A percentile compares a stretch with the other conserved stretches of the same genome.
Conservation (phyloP, 1,139 yeast species). For the Hansenula sp. region DNA sequence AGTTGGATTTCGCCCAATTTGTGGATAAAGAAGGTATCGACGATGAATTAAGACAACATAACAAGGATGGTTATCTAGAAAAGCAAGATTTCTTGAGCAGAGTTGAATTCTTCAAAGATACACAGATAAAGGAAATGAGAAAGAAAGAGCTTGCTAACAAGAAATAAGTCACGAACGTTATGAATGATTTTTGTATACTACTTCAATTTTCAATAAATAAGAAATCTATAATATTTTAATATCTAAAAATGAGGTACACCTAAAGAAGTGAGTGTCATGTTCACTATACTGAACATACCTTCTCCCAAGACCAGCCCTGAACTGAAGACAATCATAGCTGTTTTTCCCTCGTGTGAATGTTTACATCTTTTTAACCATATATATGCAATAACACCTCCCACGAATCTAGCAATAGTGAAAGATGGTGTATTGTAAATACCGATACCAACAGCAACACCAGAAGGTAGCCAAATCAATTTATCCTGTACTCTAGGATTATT, state of each 20-base stretch:
- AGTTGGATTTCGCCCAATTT: conserved; percentile 93
- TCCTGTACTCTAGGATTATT: conserved; percentile 32
- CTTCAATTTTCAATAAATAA: neutral
- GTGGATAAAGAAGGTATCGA: conserved; percentile 82
- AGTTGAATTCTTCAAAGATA: conserved; percentile 65
- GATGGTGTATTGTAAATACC: conserved; percentile 94
- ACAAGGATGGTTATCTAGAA: conserved; percentile 79
- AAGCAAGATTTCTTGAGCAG: conserved; percentile 85
- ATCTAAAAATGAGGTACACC: conserved; percentile 39
- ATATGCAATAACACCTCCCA: conserved; percentile 79
- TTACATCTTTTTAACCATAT: conserved; percentile 43
- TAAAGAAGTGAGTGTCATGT: conserved; percentile 71
- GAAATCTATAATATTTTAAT: no score
- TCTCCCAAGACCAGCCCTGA: conserved; percentile 94
- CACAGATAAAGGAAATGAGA: conserved; percentile 53
- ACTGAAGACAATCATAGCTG: conserved; percentile 78
- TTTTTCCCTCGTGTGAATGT: conserved; percentile 39
- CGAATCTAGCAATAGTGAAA: conserved; percentile 86
- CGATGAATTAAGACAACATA: conserved; percentile 76
- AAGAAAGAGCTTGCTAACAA: conserved; percentile 28
- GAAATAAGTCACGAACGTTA: neutral
- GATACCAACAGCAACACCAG: conserved; percentile 95
- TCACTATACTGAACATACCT: conserved; percentile 79
- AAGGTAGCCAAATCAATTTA: conserved; percentile 63
- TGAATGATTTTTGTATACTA: neutral